Conservation (phyloP, 306 rosid species). For the Acmispon strigosus region DNA sequence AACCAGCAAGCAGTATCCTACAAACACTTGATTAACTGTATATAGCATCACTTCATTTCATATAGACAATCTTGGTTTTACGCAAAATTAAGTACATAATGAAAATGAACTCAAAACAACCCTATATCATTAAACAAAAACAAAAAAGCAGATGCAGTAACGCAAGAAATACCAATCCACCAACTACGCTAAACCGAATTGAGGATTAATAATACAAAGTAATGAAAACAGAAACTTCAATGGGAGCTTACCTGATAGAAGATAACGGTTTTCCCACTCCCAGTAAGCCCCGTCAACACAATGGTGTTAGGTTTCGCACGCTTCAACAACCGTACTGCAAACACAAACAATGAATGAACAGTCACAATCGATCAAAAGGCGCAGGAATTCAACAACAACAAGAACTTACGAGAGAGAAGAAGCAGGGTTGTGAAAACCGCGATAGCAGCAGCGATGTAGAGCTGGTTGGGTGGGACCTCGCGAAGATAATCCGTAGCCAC, state of each 20-base stretch:
- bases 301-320: slow-evolving; percentile 60
- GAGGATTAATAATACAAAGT: background rate
- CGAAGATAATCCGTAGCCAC: slow-evolving; percentile 30
- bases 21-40: background rate
- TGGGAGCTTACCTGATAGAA: slow-evolving; percentile 61
- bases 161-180: too few relatives aligned
- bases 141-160: too few relatives aligned
- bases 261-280: slow-evolving; percentile 76
- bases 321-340: slow-evolving; percentile 64
- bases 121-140: too few relatives aligned
- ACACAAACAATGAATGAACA: background rate
- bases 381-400: background rate
- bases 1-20: background rate
- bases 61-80: background rate
- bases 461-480: slow-evolving; percentile 53
- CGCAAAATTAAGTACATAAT: background rate
- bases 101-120: background rate
- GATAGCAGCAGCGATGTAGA: slow-evolving; percentile 49
- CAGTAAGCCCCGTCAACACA: slow-evolving; percentile 72
- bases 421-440: slow-evolving; percentile 40
- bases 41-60: background rate
- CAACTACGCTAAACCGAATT: background rate
- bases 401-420: slow-evolving; percentile 37
- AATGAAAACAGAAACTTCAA: background rate
- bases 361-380: background rate